These are phyloP conservation scores for Camelina laxa DNA, from an alignment of 345 rosid species.

Conservation along the genomic window DNA sequence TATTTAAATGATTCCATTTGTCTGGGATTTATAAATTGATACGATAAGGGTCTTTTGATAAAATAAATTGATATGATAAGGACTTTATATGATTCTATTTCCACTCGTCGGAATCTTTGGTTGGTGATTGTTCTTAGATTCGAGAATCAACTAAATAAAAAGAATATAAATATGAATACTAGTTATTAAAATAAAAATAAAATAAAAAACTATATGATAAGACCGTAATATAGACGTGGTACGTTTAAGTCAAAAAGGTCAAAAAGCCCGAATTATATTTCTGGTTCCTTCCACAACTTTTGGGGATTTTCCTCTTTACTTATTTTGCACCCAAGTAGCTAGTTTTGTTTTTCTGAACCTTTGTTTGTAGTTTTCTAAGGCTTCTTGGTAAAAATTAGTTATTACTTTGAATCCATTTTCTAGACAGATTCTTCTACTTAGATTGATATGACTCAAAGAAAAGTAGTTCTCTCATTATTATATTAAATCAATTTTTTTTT, in stretches of 20 bases:
- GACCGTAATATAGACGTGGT: slow-evolving; percentile 26
- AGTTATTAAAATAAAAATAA: not conserved
- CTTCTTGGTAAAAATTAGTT: not conserved
- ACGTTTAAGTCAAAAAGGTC: slow-evolving; percentile 33
- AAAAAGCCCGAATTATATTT: slow-evolving; percentile 13
- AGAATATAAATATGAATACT: not conserved
- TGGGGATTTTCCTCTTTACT: slow-evolving; percentile 17
- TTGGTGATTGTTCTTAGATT: slow-evolving; percentile 22
- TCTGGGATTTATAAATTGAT: slow-evolving; percentile 22
- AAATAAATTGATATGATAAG: slow-evolving; percentile 28
- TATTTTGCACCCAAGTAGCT: slow-evolving; percentile 5
- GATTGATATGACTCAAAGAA: not conserved
- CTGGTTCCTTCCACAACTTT: slow-evolving; percentile 35
- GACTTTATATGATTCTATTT: slow-evolving; percentile 27
- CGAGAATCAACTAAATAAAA: slow-evolving; percentile 22
- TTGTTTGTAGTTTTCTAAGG: not conserved
- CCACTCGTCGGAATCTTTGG: slow-evolving; percentile 30
- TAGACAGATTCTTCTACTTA: not conserved
- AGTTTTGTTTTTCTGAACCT: not conserved
- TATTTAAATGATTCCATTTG: not conserved
- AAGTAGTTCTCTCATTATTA: not conserved
- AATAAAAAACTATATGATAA: slow-evolving; percentile 4
- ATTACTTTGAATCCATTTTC: not conserved
- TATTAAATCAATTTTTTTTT: not conserved
- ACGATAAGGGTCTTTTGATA: slow-evolving; percentile 31